Percentiles rank a stretch among this genome's conserved stretches.
Evolutionary conservation across 805 yeast genomes (phyloP).

Genomic region (Wickerhamiella sergipiensis): DNA sequence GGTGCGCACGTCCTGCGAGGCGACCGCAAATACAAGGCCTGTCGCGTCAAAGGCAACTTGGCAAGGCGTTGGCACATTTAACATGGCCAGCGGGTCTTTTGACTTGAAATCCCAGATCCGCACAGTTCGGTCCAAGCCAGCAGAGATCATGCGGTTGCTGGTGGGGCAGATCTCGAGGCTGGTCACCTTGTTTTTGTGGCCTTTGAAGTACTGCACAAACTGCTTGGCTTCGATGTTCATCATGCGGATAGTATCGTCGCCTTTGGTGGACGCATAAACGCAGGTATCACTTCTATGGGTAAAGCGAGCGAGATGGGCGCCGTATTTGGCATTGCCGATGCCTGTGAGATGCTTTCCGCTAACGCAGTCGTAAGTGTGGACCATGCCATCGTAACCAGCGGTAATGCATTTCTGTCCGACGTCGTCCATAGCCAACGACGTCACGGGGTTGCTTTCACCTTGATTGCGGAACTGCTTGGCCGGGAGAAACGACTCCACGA

Average conservation of each 20-base stretch:
- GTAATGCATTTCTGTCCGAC: constrained; percentile 66
- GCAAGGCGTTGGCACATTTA: constrained; percentile 41
- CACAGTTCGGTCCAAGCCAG: constrained; percentile 66
- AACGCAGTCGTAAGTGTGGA: constrained; percentile 70
- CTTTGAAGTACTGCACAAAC: constrained; percentile 73
- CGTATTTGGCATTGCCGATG: constrained; percentile 77
- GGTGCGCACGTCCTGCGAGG: constrained; percentile 30
- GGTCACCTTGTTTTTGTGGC: constrained; percentile 69
- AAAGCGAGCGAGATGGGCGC: constrained; percentile 75
- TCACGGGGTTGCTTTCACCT: constrained; percentile 18
- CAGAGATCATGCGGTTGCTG: constrained; percentile 47
- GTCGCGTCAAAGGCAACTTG: constrained; percentile 69
- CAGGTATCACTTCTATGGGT: constrained; percentile 62
- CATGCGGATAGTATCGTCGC: constrained; percentile 46
- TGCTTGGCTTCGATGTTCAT: constrained; percentile 64
- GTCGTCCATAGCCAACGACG: constrained; percentile 57
- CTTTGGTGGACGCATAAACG: constrained; percentile 72
- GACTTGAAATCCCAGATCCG: constrained; percentile 78
- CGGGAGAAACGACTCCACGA: constrained; percentile 3
- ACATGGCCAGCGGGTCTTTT: constrained; percentile 47
- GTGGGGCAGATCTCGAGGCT: constrained; percentile 62
- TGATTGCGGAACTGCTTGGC: constrained; percentile 4
- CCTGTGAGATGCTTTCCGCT: constrained; percentile 47
- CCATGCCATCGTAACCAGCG: constrained; percentile 66
- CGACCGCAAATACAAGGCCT: constrained; percentile 69